Conservation (phyloP, 2,329 filamentous ascomycete genomes). For the Neobulgaria alba region DNA sequence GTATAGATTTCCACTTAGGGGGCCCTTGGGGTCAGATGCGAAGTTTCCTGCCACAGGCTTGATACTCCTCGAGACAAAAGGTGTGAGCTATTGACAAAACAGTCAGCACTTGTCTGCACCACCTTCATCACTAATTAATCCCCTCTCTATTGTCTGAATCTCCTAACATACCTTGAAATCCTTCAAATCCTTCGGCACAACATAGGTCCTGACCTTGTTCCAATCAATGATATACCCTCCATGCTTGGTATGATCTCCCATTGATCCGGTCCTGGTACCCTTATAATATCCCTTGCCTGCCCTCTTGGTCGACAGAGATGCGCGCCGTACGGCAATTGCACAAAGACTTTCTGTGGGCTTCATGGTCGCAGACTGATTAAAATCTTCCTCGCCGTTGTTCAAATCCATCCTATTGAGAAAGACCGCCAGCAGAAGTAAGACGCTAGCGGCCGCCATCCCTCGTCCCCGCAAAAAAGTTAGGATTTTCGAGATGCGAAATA, state of each 20-base stretch:
- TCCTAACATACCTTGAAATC: conserved; percentile 57
- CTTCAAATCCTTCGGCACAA: conserved; percentile 61
- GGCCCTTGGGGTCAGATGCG: conserved; percentile 42
- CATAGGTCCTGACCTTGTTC: conserved; percentile 83
- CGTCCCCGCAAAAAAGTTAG: neutral
- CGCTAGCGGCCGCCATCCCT: too few species aligned
- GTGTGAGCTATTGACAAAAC: conserved; percentile 53
- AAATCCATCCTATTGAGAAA: too few species aligned
- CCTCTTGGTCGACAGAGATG: conserved; percentile 84
- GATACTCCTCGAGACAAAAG: conserved; percentile 62
- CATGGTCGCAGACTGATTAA: conserved; percentile 36
- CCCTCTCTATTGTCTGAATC: conserved; percentile 1
- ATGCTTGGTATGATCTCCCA: conserved; percentile 75
- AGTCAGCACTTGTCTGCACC: neutral
- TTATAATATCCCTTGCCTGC: conserved; percentile 95
- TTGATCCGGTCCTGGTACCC: conserved; percentile 79
- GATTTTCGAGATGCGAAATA: neutral
- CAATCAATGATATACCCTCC: conserved; percentile 82
- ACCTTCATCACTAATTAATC: too few species aligned
- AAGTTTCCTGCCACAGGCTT: conserved; percentile 44
- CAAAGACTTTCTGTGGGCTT: conserved; percentile 60
- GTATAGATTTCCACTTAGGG: conserved; percentile 53
- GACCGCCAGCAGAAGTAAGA: too few species aligned
- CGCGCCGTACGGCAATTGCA: conserved; percentile 62
- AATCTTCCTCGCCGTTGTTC: too few species aligned